Evolutionary conservation across 1,284 basidiomycete species (phyloP), one percentile per base, ranked within the genome.

Genomic region (Schizophyllum commune): DNA sequence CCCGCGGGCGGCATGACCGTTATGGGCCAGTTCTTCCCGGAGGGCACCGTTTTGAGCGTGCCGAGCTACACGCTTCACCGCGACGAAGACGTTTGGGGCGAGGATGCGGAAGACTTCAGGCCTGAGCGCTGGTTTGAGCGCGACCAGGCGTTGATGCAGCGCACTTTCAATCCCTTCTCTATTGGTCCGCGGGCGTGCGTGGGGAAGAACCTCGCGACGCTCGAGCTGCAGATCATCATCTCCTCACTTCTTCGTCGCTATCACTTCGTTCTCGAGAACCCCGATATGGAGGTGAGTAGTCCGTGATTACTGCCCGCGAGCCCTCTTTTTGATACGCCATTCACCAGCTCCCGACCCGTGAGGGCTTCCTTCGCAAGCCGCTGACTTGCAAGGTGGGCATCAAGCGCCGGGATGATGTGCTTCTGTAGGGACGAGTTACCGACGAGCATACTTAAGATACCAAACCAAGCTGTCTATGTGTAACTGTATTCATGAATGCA

Each of bases 51-150:
- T 17, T 76, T 92, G 58, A 87, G 85, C 60, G 89, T 92, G 5
- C 88, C 88, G 13, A 86, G 83, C 47, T 94, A 86, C 72, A 86
- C 90, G 11, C 85, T 94, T 57, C 92, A 95, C 70, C 85, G 90
- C 56, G 83, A 91, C 69, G 68, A 72, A 58, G 69, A 68, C 1
- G 79, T 88, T 4, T 96, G 91, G 89, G 92, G 93, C 15, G 79
- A 82, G 4, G 92, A 95, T 68, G 78, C 80, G n/a, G 86, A 91
- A 22, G 79, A 69, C n/a, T 94, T 82, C 75, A 75, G 89, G 47
- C 91, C 89, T 0, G 91, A 94, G 68, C 79, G 92, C 21, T 94
- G 91, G 90, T 83, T 92, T 63, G 90, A 91, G 68, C 73, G 78
- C 52, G 84, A 87, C 66, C 72, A 78, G 63, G 78, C 76, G 21